Conservation (phyloP, 495 filamentous ascomycete species). For the Penicillium flavigenum region DNA sequence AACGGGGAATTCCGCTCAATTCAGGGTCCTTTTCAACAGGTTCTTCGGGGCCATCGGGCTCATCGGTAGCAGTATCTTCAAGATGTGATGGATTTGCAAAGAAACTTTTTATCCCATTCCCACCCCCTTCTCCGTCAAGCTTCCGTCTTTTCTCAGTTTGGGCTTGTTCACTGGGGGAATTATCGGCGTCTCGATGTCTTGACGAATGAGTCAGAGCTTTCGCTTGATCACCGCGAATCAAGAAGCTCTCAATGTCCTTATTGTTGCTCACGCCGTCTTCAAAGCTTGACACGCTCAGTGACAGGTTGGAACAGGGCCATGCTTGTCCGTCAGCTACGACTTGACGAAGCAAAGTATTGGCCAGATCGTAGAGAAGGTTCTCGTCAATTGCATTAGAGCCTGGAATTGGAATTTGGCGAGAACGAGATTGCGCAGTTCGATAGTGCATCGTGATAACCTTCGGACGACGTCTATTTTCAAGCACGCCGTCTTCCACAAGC, state of each 20-base stretch:
- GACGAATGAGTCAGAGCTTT: constrained; percentile 42
- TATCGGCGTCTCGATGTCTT: constrained; percentile 18
- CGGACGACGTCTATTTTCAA: constrained; percentile 85
- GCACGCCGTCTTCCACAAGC: constrained; percentile 85
- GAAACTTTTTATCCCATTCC: constrained; percentile 37
- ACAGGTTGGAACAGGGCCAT: constrained; percentile 87
- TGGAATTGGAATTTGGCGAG: constrained; percentile 73
- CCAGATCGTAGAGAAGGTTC: constrained; percentile 69
- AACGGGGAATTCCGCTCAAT: constrained; percentile 2
- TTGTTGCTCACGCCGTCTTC: constrained; percentile 85
- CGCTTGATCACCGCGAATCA: constrained; percentile 76
- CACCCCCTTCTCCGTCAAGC: constrained; percentile 24
- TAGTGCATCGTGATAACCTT: constrained; percentile 82
- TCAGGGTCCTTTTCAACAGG: background rate
- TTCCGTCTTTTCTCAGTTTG: constrained; percentile 37
- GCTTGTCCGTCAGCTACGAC: constrained; percentile 71
- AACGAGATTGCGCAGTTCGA: constrained; percentile 66
- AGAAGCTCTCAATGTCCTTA: constrained; percentile 78
- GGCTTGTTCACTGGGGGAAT: constrained; percentile 1
- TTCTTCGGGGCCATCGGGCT: constrained; percentile 3
- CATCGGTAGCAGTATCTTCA: constrained; percentile 14
- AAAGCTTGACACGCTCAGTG: constrained; percentile 81
- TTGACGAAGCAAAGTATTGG: constrained; percentile 72
- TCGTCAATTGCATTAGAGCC: constrained; percentile 71
- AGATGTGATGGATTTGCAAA: constrained; percentile 29